phyloP scores from a whole-genome alignment of 306 rosid genomes.

The Vigna mungo region DNA sequence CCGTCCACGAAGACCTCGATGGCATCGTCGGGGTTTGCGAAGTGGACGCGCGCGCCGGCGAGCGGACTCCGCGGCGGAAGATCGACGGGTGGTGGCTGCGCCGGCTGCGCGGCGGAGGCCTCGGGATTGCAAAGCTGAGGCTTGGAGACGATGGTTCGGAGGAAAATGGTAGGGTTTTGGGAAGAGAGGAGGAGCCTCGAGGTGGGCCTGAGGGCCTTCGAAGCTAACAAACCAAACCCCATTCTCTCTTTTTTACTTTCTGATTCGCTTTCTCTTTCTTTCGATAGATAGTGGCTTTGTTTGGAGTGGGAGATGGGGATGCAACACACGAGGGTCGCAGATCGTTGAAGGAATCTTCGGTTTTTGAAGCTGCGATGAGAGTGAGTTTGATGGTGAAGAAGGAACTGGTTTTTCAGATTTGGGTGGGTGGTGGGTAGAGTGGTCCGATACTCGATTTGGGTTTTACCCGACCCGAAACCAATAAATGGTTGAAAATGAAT shows the following conservation, averaged over 20 bases:
- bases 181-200: slow-evolving; percentile 69
- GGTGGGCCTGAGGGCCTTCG: slow-evolving; percentile 70
- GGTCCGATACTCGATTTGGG: neutral
- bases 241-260: slow-evolving; percentile 38
- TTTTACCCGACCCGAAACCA: neutral
- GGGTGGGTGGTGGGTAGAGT: neutral
- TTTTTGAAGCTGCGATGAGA: neutral
- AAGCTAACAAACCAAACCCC: slow-evolving; percentile 91
- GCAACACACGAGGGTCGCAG: slow-evolving; percentile 25
- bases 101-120: slow-evolving; percentile 65
- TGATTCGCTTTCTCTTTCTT: neutral
- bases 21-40: slow-evolving; percentile 81
- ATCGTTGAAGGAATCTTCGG: slow-evolving; percentile 40
- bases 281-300: neutral
- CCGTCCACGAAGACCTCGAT: slow-evolving; percentile 96
- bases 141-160: slow-evolving; percentile 76
- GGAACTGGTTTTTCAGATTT: slow-evolving; percentile 17
- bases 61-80: slow-evolving; percentile 71
- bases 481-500: slow-evolving; percentile 3
- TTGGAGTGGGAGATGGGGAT: neutral
- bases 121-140: slow-evolving; percentile 80
- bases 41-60: slow-evolving; percentile 81
- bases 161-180: slow-evolving; percentile 50
- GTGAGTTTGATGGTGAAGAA: slow-evolving; percentile 16
- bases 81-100: slow-evolving; percentile 49